These are phyloP conservation scores for Sonneratia alba DNA, from an alignment of 345 rosid species.

Conservation along the genomic window DNA sequence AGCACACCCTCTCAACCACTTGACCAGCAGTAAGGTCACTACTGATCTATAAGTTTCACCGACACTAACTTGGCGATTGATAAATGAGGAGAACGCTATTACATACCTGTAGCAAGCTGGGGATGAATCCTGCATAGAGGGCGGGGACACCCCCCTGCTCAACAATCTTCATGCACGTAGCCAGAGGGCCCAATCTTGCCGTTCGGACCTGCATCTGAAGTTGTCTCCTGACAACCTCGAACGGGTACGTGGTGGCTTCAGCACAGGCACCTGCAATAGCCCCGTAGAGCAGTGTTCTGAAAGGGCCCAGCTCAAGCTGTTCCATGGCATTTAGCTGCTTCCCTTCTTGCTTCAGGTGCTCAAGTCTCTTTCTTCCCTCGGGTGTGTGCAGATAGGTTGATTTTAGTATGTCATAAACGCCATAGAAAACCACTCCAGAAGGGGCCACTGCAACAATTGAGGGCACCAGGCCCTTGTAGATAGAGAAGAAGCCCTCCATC, in stretches of 20 bases:
- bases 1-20: background rate
- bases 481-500: slow-evolving; percentile 78
- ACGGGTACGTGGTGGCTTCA: slow-evolving; percentile 91
- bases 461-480: slow-evolving; percentile 80
- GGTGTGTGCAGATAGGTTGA: slow-evolving; percentile 75
- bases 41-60: background rate
- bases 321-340: slow-evolving; percentile 63
- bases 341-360: slow-evolving; percentile 54
- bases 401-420: slow-evolving; percentile 79
- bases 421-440: slow-evolving; percentile 86
- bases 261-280: slow-evolving; percentile 85
- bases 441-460: slow-evolving; percentile 83
- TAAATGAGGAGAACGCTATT: background rate
- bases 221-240: slow-evolving; percentile 86
- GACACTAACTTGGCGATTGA: background rate
- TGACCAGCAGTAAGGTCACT: no score
- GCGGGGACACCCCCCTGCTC: slow-evolving; percentile 82
- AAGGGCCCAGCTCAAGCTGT: slow-evolving; percentile 67
- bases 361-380: slow-evolving; percentile 57
- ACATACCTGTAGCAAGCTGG: slow-evolving; percentile 81
- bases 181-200: slow-evolving; percentile 48
- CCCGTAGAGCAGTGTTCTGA: slow-evolving; percentile 73
- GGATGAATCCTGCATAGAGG: slow-evolving; percentile 73
- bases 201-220: slow-evolving; percentile 80
- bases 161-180: slow-evolving; percentile 56